Conservation (phyloP, 495 filamentous ascomycete genomes). For the Cenococcum geophilum region DNA sequence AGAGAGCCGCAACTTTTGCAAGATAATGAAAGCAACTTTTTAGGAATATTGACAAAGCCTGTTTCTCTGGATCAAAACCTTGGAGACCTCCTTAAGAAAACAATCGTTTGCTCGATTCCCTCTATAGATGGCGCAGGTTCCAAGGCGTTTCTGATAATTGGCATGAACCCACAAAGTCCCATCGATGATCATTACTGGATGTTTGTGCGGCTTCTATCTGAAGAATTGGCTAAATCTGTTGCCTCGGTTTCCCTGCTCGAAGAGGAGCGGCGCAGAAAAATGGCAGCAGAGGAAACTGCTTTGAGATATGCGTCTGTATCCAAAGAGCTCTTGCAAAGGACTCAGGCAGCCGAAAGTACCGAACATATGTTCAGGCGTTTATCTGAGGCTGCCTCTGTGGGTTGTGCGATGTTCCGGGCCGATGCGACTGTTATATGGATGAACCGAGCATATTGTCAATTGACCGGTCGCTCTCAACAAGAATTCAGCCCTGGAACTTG, state of each 20-base stretch:
- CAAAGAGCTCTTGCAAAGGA: background rate
- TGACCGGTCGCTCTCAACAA: background rate
- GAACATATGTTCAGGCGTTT: constrained; percentile 7
- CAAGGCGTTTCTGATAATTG: constrained; percentile 14
- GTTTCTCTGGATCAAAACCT: background rate
- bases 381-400: constrained; percentile 4
- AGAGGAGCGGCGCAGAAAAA: background rate
- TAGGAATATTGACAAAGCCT: background rate
- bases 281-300: too few relatives aligned
- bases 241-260: constrained; percentile 7
- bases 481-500: background rate
- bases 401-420: background rate
- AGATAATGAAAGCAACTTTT: background rate
- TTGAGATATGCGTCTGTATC: too few relatives aligned
- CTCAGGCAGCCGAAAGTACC: background rate
- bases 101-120: constrained; percentile 12
- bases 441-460: background rate
- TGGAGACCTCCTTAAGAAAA: background rate
- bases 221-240: constrained; percentile 6
- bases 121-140: background rate
- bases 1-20: constrained; percentile 7
- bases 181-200: constrained; percentile 10
- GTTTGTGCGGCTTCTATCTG: constrained; percentile 2
- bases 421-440: background rate
- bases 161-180: constrained; percentile 13